Evolutionary conservation across 2,329 filamentous ascomycete species (phyloP), one percentile per base, ranked within the genome.

Genomic region (Neofusicoccum parvum): DNA sequence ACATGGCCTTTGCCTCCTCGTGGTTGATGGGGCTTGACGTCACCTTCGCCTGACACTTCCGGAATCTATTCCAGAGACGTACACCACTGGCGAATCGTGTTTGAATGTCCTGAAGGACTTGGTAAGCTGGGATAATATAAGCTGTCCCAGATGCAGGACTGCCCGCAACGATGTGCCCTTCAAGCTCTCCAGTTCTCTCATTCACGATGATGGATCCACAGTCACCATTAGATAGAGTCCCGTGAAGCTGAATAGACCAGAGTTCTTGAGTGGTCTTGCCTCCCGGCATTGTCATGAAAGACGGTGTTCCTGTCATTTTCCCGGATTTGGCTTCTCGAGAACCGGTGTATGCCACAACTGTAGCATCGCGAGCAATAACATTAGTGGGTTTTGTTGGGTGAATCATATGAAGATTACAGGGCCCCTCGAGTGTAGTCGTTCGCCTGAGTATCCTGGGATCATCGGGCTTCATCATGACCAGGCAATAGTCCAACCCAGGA

Each of bases 91-190:
- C 3, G 7, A 58, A 23, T 14, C 54, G 12, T 10, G 12, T 12
- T 34, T 10, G 23, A 3, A 58, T 23, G 10, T 58, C 54, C 10
- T 58, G 7, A 3, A 45, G 14, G 2, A 58, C 20, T 3, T 27
- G 39, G 48, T 69, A 53, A 0, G 68, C 63, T 0, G 70, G 67
- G 2, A 72, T 60, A 17, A 72, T 58, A 34, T 67, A 71, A 6
- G 67, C 69, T n/a, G 51, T 49, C 0, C 67, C 59, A 1, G 64
- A 43, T 0, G 32, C 39, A 12, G 59, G 67, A 17, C 58, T 63
- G 2, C 69, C 70, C 1, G 70, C 69, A 20, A 71, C 62, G 32
- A 72, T 66, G 43, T 72, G 70, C 11, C 70, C 70, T 45, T 69
- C 65, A 1, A 72, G 37, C 9, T 45, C 43, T 0, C 65, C 60